These are phyloP conservation scores for Rhynchosporium graminicola DNA, from an alignment of 2,329 filamentous ascomycete genomes.

Conservation along the genomic window DNA sequence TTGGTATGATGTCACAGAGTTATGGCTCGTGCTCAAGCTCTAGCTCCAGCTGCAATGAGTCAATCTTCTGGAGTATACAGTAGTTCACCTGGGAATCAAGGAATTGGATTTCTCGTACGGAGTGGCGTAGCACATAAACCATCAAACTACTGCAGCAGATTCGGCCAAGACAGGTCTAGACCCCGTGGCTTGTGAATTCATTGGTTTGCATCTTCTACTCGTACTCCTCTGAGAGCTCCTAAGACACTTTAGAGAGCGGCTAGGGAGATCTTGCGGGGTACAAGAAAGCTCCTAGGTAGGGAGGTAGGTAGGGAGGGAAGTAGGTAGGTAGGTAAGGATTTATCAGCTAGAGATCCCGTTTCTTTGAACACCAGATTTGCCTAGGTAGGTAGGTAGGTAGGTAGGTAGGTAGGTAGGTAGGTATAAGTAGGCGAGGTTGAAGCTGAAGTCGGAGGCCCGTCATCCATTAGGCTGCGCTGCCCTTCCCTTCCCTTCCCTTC, in stretches of 20 bases:
- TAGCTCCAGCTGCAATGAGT: neutral
- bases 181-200: neutral
- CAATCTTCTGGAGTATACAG: too few relatives aligned
- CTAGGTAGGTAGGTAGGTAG: neutral
- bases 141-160: neutral
- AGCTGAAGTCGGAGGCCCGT: conserved; percentile 15
- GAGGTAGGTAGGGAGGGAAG: too few relatives aligned
- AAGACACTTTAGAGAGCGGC: neutral
- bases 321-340: too few relatives aligned
- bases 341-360: too few relatives aligned
- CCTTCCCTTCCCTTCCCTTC: too few relatives aligned
- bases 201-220: neutral
- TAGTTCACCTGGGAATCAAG: conserved; percentile 12
- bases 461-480: conserved; percentile 26
- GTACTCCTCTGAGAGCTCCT: too few relatives aligned
- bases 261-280: conserved; percentile 2
- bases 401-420: too few relatives aligned
- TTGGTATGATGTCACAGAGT: conserved; percentile 22
- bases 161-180: neutral
- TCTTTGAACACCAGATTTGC: conserved; percentile 2
- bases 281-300: neutral
- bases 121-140: neutral
- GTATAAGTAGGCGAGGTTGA: neutral
- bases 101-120: neutral
- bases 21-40: conserved; percentile 6